A percentile compares a stretch with the other conserved stretches of the same genome.
Evolutionary conservation across 441 rosid species (phyloP).

Genomic region (Gossypium trilobum): DNA sequence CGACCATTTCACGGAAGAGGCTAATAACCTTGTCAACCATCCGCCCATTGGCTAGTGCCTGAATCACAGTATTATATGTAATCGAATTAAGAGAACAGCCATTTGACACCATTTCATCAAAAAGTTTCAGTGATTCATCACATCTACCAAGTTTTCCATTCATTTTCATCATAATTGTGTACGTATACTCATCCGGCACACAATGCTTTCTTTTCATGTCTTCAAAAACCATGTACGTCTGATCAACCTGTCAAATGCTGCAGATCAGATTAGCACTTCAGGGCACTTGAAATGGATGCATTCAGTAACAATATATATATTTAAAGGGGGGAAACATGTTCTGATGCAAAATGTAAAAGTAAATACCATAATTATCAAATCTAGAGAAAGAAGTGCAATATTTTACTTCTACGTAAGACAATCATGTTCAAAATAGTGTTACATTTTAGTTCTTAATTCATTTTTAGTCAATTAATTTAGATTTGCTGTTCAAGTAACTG

Average conservation of each 20-base stretch:
- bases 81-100: conserved; percentile 51
- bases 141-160: conserved; percentile 62
- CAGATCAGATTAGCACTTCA: conserved; percentile 49
- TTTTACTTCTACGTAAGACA: not conserved
- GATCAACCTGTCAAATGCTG: conserved; percentile 66
- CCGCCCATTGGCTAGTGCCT: conserved; percentile 54
- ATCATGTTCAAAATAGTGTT: not conserved
- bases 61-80: conserved; percentile 68
- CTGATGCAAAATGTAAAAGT: not conserved
- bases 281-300: conserved; percentile 16
- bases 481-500: not conserved
- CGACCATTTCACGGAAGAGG: conserved; percentile 65
- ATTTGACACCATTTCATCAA: conserved; percentile 58
- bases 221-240: conserved; percentile 59
- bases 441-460: not conserved
- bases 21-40: conserved; percentile 55
- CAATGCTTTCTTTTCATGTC: conserved; percentile 68
- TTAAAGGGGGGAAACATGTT: not conserved
- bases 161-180: conserved; percentile 79
- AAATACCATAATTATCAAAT: not conserved
- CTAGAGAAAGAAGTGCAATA: not conserved
- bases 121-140: conserved; percentile 46
- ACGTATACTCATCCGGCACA: conserved; percentile 68
- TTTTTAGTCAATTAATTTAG: not conserved
- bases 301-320: not conserved